phyloP scores from a whole-genome alignment of 169 alveolate species.

The Plasmodium inui region DNA sequence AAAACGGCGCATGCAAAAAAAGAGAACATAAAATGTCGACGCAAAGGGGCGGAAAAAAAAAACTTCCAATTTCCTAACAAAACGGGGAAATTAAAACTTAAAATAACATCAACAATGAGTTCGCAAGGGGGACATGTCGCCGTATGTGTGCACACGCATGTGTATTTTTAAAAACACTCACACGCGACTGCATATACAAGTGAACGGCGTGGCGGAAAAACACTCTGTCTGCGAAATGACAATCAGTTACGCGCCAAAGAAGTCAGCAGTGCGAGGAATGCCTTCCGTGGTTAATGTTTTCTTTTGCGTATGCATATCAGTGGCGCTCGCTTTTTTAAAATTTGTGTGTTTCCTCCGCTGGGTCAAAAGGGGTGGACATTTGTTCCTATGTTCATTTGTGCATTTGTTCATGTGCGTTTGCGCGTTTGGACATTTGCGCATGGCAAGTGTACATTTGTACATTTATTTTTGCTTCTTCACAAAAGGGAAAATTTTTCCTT shows the following conservation, averaged over 20 bases:
- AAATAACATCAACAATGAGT: slow-evolving; percentile 20
- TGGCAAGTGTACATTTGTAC: not conserved
- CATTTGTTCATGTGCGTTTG: not conserved
- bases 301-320: not conserved
- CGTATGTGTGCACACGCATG: not conserved
- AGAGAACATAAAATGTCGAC: not conserved
- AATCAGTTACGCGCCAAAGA: not conserved
- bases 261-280: not conserved
- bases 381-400: not conserved
- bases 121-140: not conserved
- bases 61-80: slow-evolving; percentile 49
- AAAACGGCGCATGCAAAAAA: not conserved
- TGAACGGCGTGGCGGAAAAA: not conserved
- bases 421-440: not conserved
- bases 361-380: not conserved
- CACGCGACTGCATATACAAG: not conserved
- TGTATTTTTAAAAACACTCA: not conserved
- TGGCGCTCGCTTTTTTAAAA: not conserved
- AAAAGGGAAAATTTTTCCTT: slow-evolving; percentile 18
- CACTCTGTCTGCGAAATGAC: not conserved
- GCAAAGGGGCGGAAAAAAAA: slow-evolving; percentile 5
- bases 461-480: slow-evolving; percentile 25
- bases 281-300: not conserved
- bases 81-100: slow-evolving; percentile 60
- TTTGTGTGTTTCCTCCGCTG: not conserved